Conservation (phyloP, 768 basidiomycete species). For the Rhodotorula taiwanensis region DNA sequence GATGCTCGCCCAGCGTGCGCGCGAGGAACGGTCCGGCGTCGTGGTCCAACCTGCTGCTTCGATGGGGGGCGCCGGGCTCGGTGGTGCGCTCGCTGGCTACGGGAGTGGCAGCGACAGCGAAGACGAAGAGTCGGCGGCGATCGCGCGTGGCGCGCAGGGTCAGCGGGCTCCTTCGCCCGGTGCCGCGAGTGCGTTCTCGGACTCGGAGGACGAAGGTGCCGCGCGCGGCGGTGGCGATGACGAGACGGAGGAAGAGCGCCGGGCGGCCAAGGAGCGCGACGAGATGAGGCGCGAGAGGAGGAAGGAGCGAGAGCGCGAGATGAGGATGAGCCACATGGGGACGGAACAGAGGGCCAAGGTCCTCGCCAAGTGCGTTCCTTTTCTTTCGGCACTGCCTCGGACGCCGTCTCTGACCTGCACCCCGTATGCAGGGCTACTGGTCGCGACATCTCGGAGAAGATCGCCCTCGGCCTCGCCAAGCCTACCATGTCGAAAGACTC, state of each 20-base stretch:
- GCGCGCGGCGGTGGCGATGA: slow-evolving; percentile 11
- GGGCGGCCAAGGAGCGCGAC: slow-evolving; percentile 77
- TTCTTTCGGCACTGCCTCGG: background rate
- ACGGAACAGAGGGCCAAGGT: slow-evolving; percentile 91
- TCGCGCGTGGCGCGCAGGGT: slow-evolving; percentile 6
- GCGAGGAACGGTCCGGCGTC: slow-evolving; percentile 84
- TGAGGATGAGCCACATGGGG: slow-evolving; percentile 99
- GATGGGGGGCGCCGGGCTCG: slow-evolving; percentile 69
- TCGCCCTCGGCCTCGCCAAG: slow-evolving; percentile 94
- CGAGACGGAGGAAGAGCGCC: slow-evolving; percentile 48
- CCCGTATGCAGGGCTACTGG: slow-evolving; percentile 74
- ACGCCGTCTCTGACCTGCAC: background rate
- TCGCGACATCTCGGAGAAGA: slow-evolving; percentile 98
- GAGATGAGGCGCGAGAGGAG: slow-evolving; percentile 85
- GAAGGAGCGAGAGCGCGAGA: slow-evolving; percentile 87
- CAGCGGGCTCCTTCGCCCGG: slow-evolving; percentile 7
- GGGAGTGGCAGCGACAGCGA: slow-evolving; percentile 53
- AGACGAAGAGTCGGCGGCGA: slow-evolving; percentile 50
- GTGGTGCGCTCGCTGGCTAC: slow-evolving; percentile 75
- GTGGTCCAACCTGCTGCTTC: slow-evolving; percentile 52
- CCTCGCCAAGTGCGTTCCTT: slow-evolving; percentile 61
- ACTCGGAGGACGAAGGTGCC: slow-evolving; percentile 41
- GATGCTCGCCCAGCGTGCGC: slow-evolving; percentile 84
- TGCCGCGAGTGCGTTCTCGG: background rate
- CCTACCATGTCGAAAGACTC: slow-evolving; percentile 93